A percentile compares a stretch with the other conserved stretches of the same genome.
These are phyloP conservation scores for Aspergillus flavus DNA, from an alignment of 2,329 filamentous ascomycete species.

Conservation along the genomic window DNA sequence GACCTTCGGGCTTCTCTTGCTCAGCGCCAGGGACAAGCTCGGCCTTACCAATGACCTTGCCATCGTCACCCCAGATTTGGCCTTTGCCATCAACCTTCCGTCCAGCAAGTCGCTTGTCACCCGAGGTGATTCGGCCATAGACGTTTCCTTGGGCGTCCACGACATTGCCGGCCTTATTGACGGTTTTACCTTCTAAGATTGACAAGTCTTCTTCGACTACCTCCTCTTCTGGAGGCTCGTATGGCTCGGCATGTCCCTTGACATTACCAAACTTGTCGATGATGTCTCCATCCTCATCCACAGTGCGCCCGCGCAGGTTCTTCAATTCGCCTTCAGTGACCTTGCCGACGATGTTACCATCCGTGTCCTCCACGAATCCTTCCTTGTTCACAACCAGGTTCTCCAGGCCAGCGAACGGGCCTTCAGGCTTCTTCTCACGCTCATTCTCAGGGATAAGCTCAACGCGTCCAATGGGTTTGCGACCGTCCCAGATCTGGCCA, in stretches of 20 bases:
- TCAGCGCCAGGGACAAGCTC: conserved; percentile 59
- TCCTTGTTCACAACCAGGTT: conserved; percentile 60
- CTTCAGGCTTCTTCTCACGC: conserved; percentile 57
- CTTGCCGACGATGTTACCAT: conserved; percentile 75
- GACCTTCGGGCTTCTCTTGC: conserved; percentile 54
- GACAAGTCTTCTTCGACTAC: conserved; percentile 57
- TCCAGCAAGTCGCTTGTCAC: conserved; percentile 60
- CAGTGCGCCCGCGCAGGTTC: conserved; percentile 69
- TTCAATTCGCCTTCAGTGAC: conserved; percentile 72
- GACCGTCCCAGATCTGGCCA: conserved; percentile 58
- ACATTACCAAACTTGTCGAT: conserved; percentile 72
- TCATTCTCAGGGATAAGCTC: conserved; percentile 61
- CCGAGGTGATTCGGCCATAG: conserved; percentile 60
- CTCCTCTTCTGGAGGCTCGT: conserved; percentile 54
- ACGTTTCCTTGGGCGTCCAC: conserved; percentile 62
- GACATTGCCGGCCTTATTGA: conserved; percentile 66
- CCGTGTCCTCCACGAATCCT: conserved; percentile 69
- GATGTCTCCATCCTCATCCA: conserved; percentile 82
- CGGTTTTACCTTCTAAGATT: conserved; percentile 61
- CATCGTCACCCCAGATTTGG: conserved; percentile 66
- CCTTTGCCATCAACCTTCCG: conserved; percentile 65
- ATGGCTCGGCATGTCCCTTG: conserved; percentile 62
- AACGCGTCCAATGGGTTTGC: conserved; percentile 59
- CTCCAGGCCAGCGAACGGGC: conserved; percentile 61
- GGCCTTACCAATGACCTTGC: conserved; percentile 62